A percentile compares a stretch with the other conserved stretches of the same genome.
Conservation (phyloP, 805 yeast genomes). For the Candida berthetii region DNA sequence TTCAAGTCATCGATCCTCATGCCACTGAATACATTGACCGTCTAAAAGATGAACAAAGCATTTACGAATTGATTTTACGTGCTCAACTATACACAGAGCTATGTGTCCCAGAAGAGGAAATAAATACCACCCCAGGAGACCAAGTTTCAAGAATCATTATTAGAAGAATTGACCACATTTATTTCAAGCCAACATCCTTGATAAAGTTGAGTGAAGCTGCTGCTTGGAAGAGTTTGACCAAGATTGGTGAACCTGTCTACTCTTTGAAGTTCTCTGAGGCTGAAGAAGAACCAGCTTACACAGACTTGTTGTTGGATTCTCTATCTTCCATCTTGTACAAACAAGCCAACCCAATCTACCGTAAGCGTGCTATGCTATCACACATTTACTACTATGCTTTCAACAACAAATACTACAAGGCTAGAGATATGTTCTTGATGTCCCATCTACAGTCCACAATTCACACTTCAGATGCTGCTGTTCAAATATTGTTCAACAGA, state of each 20-base stretch:
- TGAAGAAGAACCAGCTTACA: constrained; percentile 29
- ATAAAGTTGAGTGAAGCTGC: constrained; percentile 60
- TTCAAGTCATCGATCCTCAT: constrained; percentile 90
- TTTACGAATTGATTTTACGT: constrained; percentile 74
- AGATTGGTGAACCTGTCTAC: constrained; percentile 18
- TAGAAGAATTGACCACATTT: constrained; percentile 86
- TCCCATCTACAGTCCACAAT: constrained; percentile 83
- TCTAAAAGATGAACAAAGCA: constrained; percentile 75
- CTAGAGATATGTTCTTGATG: constrained; percentile 81
- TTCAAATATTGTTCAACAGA: constrained; percentile 92
- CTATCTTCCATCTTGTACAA: constrained; percentile 61
- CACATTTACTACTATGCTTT: constrained; percentile 90
- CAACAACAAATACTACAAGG: constrained; percentile 74
- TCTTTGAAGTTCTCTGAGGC: constrained; percentile 20
- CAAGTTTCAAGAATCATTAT: constrained; percentile 68
- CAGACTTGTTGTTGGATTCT: constrained; percentile 54
- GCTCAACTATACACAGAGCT: constrained; percentile 82
- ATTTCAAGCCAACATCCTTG: constrained; percentile 82
- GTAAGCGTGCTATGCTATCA: constrained; percentile 78
- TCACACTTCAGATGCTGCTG: constrained; percentile 74
- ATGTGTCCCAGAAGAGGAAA: constrained; percentile 38
- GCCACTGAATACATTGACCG: constrained; percentile 90
- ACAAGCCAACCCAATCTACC: constrained; percentile 61
- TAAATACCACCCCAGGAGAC: constrained; percentile 25
- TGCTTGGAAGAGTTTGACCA: constrained; percentile 59